Evolutionary conservation across 495 filamentous ascomycete species (phyloP).

Genomic region (Tirmania nivea): DNA sequence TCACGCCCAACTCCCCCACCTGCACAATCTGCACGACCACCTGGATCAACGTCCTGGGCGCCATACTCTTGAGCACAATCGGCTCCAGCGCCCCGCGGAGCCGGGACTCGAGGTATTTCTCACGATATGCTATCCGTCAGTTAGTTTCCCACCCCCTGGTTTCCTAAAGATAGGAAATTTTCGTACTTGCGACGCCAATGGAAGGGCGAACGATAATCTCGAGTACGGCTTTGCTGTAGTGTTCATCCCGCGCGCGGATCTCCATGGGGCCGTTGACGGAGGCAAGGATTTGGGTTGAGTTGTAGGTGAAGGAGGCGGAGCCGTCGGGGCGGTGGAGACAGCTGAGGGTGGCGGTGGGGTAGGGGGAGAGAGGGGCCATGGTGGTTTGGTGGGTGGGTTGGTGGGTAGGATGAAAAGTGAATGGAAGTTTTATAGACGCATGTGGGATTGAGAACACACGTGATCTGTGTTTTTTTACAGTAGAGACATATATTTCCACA

Average conservation of each 20-base stretch:
- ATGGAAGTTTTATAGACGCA: too few relatives aligned
- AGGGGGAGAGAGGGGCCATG: background rate
- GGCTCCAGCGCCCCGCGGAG: conserved; percentile 43
- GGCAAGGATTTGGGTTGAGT: conserved; percentile 60
- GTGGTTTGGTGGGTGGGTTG: too few relatives aligned
- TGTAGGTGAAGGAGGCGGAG: conserved; percentile 59
- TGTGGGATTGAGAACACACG: too few relatives aligned
- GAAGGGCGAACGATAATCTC: conserved; percentile 80
- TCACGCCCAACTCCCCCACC: conserved; percentile 7
- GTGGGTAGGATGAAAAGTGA: too few relatives aligned
- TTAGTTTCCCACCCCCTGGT: too few relatives aligned
- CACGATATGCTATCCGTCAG: conserved; percentile 17
- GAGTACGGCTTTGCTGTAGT: conserved; percentile 45
- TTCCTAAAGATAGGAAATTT: too few relatives aligned
- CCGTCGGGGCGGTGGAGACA: conserved; percentile 56
- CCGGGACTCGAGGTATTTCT: conserved; percentile 52
- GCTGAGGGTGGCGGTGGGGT: conserved; percentile 5
- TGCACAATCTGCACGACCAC: conserved; percentile 39
- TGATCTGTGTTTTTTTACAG: too few relatives aligned
- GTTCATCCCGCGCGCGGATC: conserved; percentile 15
- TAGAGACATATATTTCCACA: too few relatives aligned
- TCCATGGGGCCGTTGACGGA: conserved; percentile 66
- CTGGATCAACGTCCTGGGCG: conserved; percentile 47
- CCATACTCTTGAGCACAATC: conserved; percentile 43
- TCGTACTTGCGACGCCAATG: conserved; percentile 56